Conservation (phyloP, 2,329 filamentous ascomycete species). For the Mollisiaceae sp. region DNA sequence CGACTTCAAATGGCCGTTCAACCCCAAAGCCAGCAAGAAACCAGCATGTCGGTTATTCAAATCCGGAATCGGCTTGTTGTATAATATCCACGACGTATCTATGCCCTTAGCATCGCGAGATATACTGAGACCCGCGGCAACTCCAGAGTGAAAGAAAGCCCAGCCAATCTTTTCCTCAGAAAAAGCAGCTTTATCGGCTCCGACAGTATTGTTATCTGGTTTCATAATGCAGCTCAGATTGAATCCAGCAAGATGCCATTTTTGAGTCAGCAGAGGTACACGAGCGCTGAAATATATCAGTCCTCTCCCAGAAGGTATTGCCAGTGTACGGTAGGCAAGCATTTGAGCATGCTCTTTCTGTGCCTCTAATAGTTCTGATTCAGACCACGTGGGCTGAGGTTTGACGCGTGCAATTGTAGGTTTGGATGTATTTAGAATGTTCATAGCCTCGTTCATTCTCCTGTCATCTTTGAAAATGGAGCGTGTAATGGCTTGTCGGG, state of each 20-base stretch:
- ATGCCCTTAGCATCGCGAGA: conserved; percentile 90
- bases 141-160: conserved; percentile 98
- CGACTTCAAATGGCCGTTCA: conserved; percentile 93
- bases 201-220: conserved; percentile 88
- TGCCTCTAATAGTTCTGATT: conserved; percentile 86
- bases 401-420: conserved; percentile 79
- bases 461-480: conserved; percentile 92
- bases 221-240: conserved; percentile 91
- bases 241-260: conserved; percentile 87
- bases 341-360: conserved; percentile 90
- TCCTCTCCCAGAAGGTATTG: conserved; percentile 84
- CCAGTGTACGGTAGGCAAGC: conserved; percentile 84
- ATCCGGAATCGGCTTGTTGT: conserved; percentile 88
- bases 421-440: conserved; percentile 83
- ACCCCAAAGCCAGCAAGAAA: conserved; percentile 84
- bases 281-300: conserved; percentile 88
- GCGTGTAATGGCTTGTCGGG: conserved; percentile 81
- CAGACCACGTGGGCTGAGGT: conserved; percentile 77
- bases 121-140: conserved; percentile 89
- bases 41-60: conserved; percentile 96
- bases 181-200: conserved; percentile 85
- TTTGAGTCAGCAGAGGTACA: conserved; percentile 89
- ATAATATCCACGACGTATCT: conserved; percentile 98
- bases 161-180: conserved; percentile 97
- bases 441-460: conserved; percentile 83